Conservation (phyloP, 305 asterid genomes). For the Withania somnifera region DNA sequence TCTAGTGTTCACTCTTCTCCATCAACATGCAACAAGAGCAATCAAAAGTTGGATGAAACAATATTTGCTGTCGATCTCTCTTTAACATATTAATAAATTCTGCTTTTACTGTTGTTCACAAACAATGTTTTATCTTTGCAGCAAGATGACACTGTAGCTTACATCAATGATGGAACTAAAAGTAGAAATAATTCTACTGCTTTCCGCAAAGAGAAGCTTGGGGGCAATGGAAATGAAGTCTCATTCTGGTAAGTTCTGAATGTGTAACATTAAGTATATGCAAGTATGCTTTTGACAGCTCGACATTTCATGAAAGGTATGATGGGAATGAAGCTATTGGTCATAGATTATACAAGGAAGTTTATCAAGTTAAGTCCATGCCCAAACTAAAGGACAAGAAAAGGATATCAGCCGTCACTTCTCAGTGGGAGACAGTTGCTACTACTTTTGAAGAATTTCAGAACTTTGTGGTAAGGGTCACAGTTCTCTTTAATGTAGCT, state of each 20-base stretch:
- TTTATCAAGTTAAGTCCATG: slow-evolving; percentile 17
- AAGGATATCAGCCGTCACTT: slow-evolving; percentile 18
- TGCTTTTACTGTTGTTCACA: not conserved
- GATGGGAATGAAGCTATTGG: slow-evolving; percentile 65
- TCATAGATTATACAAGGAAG: slow-evolving; percentile 78
- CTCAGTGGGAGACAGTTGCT: slow-evolving; percentile 81
- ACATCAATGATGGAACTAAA: slow-evolving; percentile 43
- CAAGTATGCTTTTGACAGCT: slow-evolving; percentile 3
- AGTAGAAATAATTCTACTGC: slow-evolving; percentile 35
- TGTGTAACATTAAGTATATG: slow-evolving; percentile 2
- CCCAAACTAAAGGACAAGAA: slow-evolving; percentile 22
- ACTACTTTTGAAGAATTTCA: slow-evolving; percentile 69
- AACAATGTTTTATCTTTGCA: slow-evolving; percentile 21
- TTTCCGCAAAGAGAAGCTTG: slow-evolving; percentile 62
- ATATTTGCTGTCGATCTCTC: not conserved
- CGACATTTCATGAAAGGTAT: slow-evolving; percentile 37
- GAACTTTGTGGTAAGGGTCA: slow-evolving; percentile 49
- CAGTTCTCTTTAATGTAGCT: not conserved
- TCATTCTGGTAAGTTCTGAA: slow-evolving; percentile 46
- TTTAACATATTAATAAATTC: not conserved
- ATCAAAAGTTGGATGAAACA: not conserved
- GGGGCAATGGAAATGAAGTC: slow-evolving; percentile 50
- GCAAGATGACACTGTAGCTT: slow-evolving; percentile 59
- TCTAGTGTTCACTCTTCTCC: not conserved
- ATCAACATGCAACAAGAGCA: not conserved